Evolutionary conservation across 139 green algal species (phyloP).

Genomic region (Chlamydomonas incerta): DNA sequence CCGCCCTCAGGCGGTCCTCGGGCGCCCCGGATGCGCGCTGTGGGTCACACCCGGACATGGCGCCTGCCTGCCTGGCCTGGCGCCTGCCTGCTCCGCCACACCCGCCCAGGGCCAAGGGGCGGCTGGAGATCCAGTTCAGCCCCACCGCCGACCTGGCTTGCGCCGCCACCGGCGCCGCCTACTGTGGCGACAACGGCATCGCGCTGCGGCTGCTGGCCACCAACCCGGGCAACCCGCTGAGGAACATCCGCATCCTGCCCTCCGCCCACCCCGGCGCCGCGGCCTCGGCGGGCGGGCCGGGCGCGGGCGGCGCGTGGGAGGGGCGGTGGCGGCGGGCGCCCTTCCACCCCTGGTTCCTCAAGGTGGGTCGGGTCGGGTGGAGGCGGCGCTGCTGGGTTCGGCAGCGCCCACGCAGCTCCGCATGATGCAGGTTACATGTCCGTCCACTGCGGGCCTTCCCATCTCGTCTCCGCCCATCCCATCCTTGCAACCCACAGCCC

Average conservation of each 20-base stretch:
- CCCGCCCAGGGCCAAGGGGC: conserved; percentile 6
- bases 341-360: conserved; percentile 59
- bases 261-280: conserved; percentile 1
- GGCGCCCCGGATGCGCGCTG: no score
- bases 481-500: no score
- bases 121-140: conserved; percentile 36
- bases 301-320: conserved; percentile 44
- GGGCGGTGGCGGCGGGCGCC: neutral
- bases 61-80: no score
- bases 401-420: no score
- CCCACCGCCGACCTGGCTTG: conserved; percentile 48
- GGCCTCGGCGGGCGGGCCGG: conserved; percentile 9
- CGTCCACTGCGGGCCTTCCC: no score
- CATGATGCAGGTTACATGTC: no score
- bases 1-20: no score
- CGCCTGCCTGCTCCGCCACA: neutral
- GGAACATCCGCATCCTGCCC: conserved; percentile 39
- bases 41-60: no score
- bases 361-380: neutral
- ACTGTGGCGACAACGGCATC: conserved; percentile 40
- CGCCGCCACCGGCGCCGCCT: conserved; percentile 18
- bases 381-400: no score
- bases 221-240: conserved; percentile 43
- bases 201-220: conserved; percentile 17
- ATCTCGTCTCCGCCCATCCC: no score